Conservation (phyloP, 139 green algal species). For the Chlorella sp. region DNA sequence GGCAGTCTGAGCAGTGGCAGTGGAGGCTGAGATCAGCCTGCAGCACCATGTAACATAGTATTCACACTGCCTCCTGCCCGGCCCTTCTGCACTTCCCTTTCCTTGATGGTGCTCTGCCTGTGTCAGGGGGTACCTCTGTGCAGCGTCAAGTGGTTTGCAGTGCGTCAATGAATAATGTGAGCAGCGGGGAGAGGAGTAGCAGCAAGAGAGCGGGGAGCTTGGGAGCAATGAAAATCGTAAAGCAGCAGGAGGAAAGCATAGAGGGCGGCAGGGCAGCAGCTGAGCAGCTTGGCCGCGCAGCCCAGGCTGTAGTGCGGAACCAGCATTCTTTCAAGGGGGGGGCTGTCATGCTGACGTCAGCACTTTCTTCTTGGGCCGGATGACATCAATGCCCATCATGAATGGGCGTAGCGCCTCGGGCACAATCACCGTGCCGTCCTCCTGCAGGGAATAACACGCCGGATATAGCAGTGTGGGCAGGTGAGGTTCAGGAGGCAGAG, state of each 20-base stretch:
- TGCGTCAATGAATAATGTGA: not conserved
- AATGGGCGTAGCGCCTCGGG: slow-evolving; percentile 88
- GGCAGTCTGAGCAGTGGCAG: too few relatives aligned
- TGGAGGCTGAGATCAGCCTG: not conserved
- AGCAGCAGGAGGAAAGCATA: not conserved
- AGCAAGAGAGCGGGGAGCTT: not conserved
- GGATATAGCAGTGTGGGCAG: not conserved
- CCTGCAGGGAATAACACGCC: slow-evolving; percentile 56
- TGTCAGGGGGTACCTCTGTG: too few relatives aligned
- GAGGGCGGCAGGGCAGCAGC: not conserved
- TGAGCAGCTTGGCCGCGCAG: not conserved
- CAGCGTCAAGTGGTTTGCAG: not conserved
- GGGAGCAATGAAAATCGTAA: not conserved
- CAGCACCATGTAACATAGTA: too few relatives aligned
- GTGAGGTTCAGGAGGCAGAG: not conserved
- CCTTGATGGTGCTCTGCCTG: too few relatives aligned
- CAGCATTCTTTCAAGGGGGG: not conserved
- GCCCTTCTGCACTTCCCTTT: not conserved
- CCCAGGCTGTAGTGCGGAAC: not conserved
- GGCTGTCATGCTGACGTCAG: not conserved
- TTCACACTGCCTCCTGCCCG: too few relatives aligned
- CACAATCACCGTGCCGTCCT: slow-evolving; percentile 90
- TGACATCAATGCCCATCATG: slow-evolving; percentile 91
- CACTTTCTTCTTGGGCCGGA: slow-evolving; percentile 43
- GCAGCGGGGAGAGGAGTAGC: not conserved